Percentiles rank a stretch among this genome's conserved stretches.
Conservation (phyloP, 2,329 filamentous ascomycete genomes). For the Colletotrichum gloeosporioides region DNA sequence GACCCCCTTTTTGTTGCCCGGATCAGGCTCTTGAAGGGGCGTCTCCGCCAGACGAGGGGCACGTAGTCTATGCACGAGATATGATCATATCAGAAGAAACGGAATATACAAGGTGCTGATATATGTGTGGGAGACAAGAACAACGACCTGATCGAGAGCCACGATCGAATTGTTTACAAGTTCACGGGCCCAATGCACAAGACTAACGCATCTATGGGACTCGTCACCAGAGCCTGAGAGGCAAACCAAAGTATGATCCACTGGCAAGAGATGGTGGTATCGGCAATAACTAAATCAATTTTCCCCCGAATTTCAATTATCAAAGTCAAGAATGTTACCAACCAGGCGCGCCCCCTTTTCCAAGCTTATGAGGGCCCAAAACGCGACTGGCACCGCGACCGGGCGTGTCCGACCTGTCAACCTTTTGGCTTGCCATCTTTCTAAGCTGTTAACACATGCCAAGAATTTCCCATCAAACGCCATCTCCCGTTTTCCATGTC, state of each 20-base stretch:
- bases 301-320: too few relatives aligned
- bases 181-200: fast-evolving
- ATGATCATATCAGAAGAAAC: background rate
- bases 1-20: background rate
- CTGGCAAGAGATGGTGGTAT: too few relatives aligned
- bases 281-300: too few relatives aligned
- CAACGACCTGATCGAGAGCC: background rate
- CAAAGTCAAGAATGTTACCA: too few relatives aligned
- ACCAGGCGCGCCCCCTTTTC: too few relatives aligned
- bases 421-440: fast-evolving
- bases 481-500: fast-evolving
- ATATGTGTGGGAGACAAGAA: background rate
- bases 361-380: too few relatives aligned
- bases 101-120: too few relatives aligned
- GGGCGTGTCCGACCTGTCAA: too few relatives aligned
- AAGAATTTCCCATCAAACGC: too few relatives aligned
- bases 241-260: fast-evolving
- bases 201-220: fast-evolving
- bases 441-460: too few relatives aligned
- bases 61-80: fast-evolving
- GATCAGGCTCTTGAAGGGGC: background rate
- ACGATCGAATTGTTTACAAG: background rate
- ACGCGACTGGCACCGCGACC: too few relatives aligned
- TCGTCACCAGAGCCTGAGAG: fast-evolving
- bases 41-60: background rate